These are phyloP conservation scores for Salvia sclarea DNA, from an alignment of 305 asterid species.

Conservation along the genomic window DNA sequence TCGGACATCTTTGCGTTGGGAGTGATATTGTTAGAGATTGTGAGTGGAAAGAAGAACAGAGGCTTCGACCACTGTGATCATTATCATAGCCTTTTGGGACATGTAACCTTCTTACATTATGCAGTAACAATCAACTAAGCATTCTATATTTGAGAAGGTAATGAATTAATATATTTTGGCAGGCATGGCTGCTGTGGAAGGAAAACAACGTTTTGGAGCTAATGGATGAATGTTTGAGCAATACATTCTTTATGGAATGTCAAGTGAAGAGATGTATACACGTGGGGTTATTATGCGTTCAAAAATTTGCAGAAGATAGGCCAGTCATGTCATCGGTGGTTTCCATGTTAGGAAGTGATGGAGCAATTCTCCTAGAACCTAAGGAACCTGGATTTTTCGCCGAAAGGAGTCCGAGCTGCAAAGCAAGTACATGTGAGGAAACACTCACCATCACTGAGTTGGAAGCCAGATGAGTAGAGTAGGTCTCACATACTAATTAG, in stretches of 20 bases:
- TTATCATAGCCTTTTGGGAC: conserved; percentile 30
- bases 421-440: background rate
- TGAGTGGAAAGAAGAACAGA: conserved; percentile 43
- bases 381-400: conserved; percentile 33
- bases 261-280: conserved; percentile 43
- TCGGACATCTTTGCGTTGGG: conserved; percentile 46
- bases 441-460: background rate
- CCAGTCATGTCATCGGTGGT: conserved; percentile 41
- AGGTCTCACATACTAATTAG: too few species aligned
- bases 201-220: conserved; percentile 32
- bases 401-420: background rate
- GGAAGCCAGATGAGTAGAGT: background rate
- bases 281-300: conserved; percentile 43
- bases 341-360: conserved; percentile 41
- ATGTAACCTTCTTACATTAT: conserved; percentile 1
- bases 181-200: conserved; percentile 36
- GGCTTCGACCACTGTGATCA: conserved; percentile 24
- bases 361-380: conserved; percentile 35
- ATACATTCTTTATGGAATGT: conserved; percentile 24
- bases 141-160: background rate
- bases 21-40: conserved; percentile 43
- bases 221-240: conserved; percentile 33
- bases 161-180: background rate
- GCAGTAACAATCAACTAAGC: background rate
- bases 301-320: conserved; percentile 33